Evolutionary conservation across 2,329 filamentous ascomycete species (phyloP).

Genomic region (Fusarium duplospermum): DNA sequence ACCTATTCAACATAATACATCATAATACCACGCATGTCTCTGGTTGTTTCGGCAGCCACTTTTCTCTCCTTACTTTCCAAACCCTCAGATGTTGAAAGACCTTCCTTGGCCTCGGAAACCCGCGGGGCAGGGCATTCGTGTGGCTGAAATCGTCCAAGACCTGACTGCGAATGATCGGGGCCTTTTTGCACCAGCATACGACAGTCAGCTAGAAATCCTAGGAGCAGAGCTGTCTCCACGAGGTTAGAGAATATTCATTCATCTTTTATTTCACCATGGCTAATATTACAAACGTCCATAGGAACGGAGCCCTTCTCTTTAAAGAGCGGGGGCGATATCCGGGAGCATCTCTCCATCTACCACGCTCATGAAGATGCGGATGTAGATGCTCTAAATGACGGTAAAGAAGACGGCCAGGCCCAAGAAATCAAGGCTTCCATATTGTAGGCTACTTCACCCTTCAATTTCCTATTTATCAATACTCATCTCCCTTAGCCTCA

Average conservation of each 20-base stretch:
- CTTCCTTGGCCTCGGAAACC: neutral
- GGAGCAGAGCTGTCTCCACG: neutral
- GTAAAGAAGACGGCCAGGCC: too few relatives aligned
- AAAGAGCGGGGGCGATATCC: neutral
- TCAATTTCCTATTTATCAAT: neutral
- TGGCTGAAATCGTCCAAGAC: neutral
- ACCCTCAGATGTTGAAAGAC: neutral
- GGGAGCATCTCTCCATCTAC: neutral
- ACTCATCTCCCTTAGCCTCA: neutral
- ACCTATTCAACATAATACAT: neutral
- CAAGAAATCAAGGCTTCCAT: neutral
- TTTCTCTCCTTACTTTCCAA: neutral
- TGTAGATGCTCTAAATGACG: too few relatives aligned
- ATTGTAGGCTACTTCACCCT: neutral
- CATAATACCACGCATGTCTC: neutral
- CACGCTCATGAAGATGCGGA: neutral
- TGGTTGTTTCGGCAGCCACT: neutral
- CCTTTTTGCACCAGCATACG: neutral
- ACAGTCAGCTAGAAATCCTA: neutral
- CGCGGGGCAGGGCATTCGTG: neutral
- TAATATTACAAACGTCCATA: neutral
- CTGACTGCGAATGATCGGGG: neutral
- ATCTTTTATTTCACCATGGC: neutral
- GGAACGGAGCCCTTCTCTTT: neutral
- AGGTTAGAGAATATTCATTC: neutral